Evolutionary conservation across 192 early-diverging fungal species (phyloP), one percentile per base, ranked within the genome.

Genomic region (Gigaspora rosea): DNA sequence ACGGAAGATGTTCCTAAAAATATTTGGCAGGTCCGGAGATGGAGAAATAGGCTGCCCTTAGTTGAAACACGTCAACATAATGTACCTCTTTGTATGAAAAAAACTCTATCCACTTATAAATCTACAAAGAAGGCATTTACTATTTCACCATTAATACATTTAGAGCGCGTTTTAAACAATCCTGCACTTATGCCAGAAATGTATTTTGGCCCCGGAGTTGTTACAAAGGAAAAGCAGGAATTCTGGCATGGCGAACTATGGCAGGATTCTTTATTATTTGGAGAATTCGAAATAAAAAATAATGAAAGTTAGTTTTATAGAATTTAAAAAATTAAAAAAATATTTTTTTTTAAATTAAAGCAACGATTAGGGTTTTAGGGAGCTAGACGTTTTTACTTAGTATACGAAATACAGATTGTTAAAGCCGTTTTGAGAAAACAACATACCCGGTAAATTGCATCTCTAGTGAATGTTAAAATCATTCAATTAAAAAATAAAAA

Each of bases 241-340:
- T 52, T 71, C 9, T 71, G 69, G 50, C 69, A 71, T 54, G 27
- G 50, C 4, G n/a, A 71, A 54, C 6, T 54, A 7, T 71, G 50
- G 50, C n/a, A 71, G 12, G 50, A 71, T 50, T 71, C 20, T 27
- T 9, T 35, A 52, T 35, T 71, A 54, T 52, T 71, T 54, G 27
- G 27, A n/a, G 27, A 71, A 54, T 0, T 54, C 18, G 7, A 50
- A 33, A 35, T 71, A 4, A n/a, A 16, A 52, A 33, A 16, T 54
- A 16, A 52, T 16, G 5, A 35, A 71, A 27, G 50, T 71, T 71
- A 9, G 12, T 71, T 51, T 50, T 70, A 2, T 50, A 16, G 20
- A 10, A 22, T 27, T 27, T 0, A 27, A 27, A 27, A 27, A 27
- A 27, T 27, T 27, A 27, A 27, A 27, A 27, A 27, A 27, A 27